Percentiles rank a stretch among this genome's conserved stretches.
Evolutionary conservation across 1,284 basidiomycete species (phyloP).

Genomic region (Apiotrichum mycotoxinovorans): DNA sequence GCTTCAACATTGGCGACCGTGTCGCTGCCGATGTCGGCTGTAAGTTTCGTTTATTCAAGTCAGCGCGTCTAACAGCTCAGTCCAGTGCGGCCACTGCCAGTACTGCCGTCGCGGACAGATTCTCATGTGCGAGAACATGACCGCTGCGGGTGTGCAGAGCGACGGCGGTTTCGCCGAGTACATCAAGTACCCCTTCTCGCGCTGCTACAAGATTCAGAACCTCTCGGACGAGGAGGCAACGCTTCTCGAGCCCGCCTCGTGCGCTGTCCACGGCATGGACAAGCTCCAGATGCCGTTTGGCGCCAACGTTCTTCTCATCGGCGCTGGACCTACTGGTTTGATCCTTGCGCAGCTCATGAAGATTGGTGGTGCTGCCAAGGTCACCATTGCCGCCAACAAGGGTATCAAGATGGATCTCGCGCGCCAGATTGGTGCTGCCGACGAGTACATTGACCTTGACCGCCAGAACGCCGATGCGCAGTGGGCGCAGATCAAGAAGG

Average conservation of each 20-base stretch:
- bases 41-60: constrained; percentile 24
- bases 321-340: constrained; percentile 64
- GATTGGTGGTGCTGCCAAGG: constrained; percentile 69
- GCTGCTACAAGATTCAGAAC: constrained; percentile 78
- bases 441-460: constrained; percentile 79
- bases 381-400: constrained; percentile 76
- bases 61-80: not conserved
- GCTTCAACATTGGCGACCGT: constrained; percentile 67
- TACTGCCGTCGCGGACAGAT: constrained; percentile 73
- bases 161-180: constrained; percentile 86
- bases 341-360: constrained; percentile 82
- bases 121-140: constrained; percentile 73
- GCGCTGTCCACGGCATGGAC: constrained; percentile 83
- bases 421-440: constrained; percentile 66
- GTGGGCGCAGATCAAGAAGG: constrained; percentile 71
- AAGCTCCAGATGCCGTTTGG: constrained; percentile 73
- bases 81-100: constrained; percentile 67
- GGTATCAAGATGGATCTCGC: constrained; percentile 82
- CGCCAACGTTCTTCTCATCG: constrained; percentile 68
- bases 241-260: constrained; percentile 80
- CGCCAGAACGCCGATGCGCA: constrained; percentile 68
- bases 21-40: constrained; percentile 67
- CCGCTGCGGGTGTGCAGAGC: constrained; percentile 67
- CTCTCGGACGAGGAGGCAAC: constrained; percentile 82
- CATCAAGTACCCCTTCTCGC: constrained; percentile 63